These are phyloP conservation scores for Cyberlindnera euphorbiiphila DNA, from an alignment of 805 yeast species.

Conservation along the genomic window DNA sequence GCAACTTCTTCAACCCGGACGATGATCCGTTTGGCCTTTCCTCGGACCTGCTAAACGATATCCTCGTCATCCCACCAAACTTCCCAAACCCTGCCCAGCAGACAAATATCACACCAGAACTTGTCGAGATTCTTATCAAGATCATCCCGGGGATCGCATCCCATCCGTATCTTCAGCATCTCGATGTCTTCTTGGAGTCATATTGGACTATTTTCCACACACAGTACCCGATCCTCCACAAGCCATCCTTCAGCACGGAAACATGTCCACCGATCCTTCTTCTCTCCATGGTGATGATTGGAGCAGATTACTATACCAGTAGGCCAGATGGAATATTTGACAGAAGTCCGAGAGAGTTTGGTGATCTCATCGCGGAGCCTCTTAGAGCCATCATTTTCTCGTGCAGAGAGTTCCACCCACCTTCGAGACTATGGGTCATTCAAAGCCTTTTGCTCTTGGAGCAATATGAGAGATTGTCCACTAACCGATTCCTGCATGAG, in stretches of 20 bases:
- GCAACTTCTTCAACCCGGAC: slow-evolving; percentile 28
- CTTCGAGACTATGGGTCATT: slow-evolving; percentile 70
- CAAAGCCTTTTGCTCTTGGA: slow-evolving; percentile 75
- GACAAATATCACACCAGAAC: slow-evolving; percentile 25
- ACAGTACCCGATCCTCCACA: slow-evolving; percentile 46
- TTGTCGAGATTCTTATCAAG: slow-evolving; percentile 14
- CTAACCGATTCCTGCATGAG: slow-evolving; percentile 69
- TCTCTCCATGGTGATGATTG: slow-evolving; percentile 44
- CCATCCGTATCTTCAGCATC: slow-evolving; percentile 21
- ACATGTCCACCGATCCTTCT: slow-evolving; percentile 49
- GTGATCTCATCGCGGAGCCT: slow-evolving; percentile 40
- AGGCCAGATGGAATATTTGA: slow-evolving; percentile 18
- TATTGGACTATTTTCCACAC: slow-evolving; percentile 32
- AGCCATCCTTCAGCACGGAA: slow-evolving; percentile 50
- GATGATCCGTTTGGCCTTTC: slow-evolving; percentile 31
- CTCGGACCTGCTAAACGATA: slow-evolving; percentile 25
- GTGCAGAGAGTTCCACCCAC: slow-evolving; percentile 69
- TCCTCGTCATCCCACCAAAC: slow-evolving; percentile 29
- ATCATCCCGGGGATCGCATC: slow-evolving; percentile 23
- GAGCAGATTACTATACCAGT: slow-evolving; percentile 24
- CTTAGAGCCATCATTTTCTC: slow-evolving; percentile 68
- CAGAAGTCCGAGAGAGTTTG: slow-evolving; percentile 24
- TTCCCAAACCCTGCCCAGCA: slow-evolving; percentile 30
- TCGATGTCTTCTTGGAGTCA: slow-evolving; percentile 26
- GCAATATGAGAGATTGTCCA: slow-evolving; percentile 71